phyloP scores from a whole-genome alignment of 805 yeast genomes.

The Myxozyma mucilagina region DNA sequence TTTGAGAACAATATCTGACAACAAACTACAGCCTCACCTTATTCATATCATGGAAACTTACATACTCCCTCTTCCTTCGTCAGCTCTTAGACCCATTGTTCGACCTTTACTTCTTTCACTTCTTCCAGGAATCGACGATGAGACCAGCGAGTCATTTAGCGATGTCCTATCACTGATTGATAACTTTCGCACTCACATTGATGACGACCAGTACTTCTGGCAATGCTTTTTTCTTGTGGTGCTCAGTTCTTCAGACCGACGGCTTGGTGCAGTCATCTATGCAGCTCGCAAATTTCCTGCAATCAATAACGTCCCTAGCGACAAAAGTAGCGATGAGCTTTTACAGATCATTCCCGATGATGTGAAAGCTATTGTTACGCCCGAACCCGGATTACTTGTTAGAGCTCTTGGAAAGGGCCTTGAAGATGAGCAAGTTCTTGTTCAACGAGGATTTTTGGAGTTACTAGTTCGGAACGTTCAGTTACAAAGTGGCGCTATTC shows the following conservation, averaged over 20 bases:
- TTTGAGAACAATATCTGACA: not conserved
- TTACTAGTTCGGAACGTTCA: constrained; percentile 67
- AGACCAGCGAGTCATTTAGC: constrained; percentile 76
- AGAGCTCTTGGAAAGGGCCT: constrained; percentile 74
- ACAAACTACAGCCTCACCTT: constrained; percentile 53
- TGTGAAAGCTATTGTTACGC: constrained; percentile 63
- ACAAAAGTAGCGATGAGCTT: constrained; percentile 28
- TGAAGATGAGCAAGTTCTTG: constrained; percentile 63
- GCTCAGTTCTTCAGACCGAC: constrained; percentile 74
- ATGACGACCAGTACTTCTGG: constrained; percentile 82
- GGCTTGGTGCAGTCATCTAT: constrained; percentile 85
- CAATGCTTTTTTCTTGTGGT: constrained; percentile 71
- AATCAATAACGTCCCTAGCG: constrained; percentile 45
- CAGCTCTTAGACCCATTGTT: constrained; percentile 54
- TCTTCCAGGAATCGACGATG: constrained; percentile 90
- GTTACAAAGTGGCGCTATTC: constrained; percentile 59
- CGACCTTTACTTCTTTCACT: constrained; percentile 73
- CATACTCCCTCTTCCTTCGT: constrained; percentile 53
- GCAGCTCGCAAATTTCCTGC: constrained; percentile 64
- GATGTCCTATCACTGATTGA: constrained; percentile 63
- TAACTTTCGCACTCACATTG: constrained; percentile 54
- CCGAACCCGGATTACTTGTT: constrained; percentile 76
- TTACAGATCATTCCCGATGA: constrained; percentile 45
- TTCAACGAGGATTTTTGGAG: constrained; percentile 88
- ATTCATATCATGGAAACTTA: constrained; percentile 60